phyloP scores from a whole-genome alignment of 129 eudicot genomes.

The Chrysanthemum seticuspe region DNA sequence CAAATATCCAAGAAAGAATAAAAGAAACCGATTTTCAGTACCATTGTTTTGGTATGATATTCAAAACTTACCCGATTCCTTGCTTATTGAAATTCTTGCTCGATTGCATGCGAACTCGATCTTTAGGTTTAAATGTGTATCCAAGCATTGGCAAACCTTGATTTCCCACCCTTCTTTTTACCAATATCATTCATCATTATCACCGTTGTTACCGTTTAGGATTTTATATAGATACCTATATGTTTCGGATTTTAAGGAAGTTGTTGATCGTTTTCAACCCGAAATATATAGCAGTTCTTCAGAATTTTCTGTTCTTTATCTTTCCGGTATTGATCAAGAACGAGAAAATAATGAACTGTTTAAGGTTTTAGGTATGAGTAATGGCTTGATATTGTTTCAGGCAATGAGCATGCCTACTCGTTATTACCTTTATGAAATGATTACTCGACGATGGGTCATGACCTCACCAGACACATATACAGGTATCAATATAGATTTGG shows the following conservation, averaged over 20 bases:
- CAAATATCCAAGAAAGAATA: too few relatives aligned
- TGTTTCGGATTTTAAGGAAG: neutral
- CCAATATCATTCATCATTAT: neutral
- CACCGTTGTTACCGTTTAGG: neutral
- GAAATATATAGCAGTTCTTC: neutral
- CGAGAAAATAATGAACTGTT: neutral
- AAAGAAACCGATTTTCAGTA: neutral
- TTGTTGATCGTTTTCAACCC: neutral
- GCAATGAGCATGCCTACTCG: neutral
- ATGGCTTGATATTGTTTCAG: neutral
- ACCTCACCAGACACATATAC: neutral
- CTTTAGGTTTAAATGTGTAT: neutral
- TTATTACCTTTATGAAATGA: constrained; percentile 38
- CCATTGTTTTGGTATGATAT: neutral
- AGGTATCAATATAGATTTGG: neutral
- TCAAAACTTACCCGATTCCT: neutral
- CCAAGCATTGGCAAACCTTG: neutral
- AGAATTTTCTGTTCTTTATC: neutral
- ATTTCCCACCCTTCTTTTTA: neutral
- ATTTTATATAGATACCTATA: neutral
- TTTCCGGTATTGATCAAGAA: neutral
- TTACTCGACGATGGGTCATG: constrained; percentile 26
- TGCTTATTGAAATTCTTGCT: neutral
- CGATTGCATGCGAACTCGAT: neutral
- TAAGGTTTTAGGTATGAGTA: neutral